Conservation (phyloP, 1,284 basidiomycete species). For the Earliella scabrosa region DNA sequence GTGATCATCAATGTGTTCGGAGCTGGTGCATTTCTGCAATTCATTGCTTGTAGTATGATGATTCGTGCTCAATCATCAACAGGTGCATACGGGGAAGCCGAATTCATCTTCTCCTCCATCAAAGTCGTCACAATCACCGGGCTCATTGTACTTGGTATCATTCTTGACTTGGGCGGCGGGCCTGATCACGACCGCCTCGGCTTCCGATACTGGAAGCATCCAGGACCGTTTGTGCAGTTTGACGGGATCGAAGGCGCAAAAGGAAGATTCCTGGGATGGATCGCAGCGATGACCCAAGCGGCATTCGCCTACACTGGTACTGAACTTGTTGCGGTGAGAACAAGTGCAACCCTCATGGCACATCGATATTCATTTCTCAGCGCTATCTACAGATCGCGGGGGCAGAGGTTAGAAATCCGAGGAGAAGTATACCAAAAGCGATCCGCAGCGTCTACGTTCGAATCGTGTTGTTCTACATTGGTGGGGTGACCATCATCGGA, state of each 20-base stretch:
- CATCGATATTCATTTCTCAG: not conserved
- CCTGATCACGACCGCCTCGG: conserved; percentile 47
- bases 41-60: not conserved
- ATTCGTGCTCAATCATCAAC: not conserved
- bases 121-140: conserved; percentile 79
- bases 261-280: conserved; percentile 71
- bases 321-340: conserved; percentile 74
- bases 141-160: conserved; percentile 57
- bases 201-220: conserved; percentile 55
- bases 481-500: conserved; percentile 62
- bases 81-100: conserved; percentile 74
- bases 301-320: conserved; percentile 86
- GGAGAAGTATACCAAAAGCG: conserved; percentile 43
- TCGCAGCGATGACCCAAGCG: conserved; percentile 74
- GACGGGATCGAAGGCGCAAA: conserved; percentile 56
- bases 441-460: conserved; percentile 60
- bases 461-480: conserved; percentile 42
- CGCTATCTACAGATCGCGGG: conserved; percentile 28
- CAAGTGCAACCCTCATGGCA: not conserved
- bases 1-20: conserved; percentile 80
- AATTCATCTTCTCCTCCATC: conserved; percentile 78
- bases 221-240: conserved; percentile 73
- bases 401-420: conserved; percentile 35
- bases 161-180: conserved; percentile 76
- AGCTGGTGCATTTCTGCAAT: conserved; percentile 51